Evolutionary conservation across 768 basidiomycete genomes (phyloP).

Genomic region (Phaeolepiota aurea): DNA sequence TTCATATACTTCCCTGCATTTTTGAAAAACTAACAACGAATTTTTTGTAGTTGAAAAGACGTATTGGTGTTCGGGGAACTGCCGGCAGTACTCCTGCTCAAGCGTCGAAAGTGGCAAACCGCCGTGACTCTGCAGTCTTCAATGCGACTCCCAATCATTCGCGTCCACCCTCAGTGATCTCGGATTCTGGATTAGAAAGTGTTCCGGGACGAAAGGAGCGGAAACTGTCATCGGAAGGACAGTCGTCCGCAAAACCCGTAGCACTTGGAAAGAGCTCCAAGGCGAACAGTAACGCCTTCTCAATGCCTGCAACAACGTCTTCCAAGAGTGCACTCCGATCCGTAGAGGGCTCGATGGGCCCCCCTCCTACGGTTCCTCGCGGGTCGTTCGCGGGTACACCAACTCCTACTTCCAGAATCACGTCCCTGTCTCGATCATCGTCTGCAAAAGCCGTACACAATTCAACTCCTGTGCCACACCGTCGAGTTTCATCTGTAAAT

Average conservation of each 20-base stretch:
- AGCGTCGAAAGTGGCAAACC: slow-evolving; percentile 28
- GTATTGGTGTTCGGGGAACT: slow-evolving; percentile 45
- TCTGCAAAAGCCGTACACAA: slow-evolving; percentile 21
- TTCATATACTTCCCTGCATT: no score
- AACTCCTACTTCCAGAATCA: slow-evolving; percentile 24
- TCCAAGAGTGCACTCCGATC: slow-evolving; percentile 9
- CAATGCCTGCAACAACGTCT: slow-evolving; percentile 14
- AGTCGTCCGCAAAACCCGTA: slow-evolving; percentile 20
- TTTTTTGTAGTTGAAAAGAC: slow-evolving; percentile 50
- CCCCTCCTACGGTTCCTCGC: slow-evolving; percentile 30
- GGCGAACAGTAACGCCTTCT: slow-evolving; percentile 23
- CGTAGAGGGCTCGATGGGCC: slow-evolving; percentile 41
- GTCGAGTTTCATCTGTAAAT: slow-evolving; percentile 23
- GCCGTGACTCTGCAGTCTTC: slow-evolving; percentile 53
- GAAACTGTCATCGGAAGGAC: slow-evolving; percentile 27
- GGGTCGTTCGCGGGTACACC: slow-evolving; percentile 27
- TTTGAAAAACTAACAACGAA: no score
- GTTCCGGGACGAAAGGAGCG: slow-evolving; percentile 23
- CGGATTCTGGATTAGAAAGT: slow-evolving; percentile 37
- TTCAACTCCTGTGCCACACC: slow-evolving; percentile 22
- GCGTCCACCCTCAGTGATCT: slow-evolving; percentile 50
- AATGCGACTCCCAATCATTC: slow-evolving; percentile 38
- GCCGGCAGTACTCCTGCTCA: slow-evolving; percentile 49
- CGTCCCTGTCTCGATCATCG: slow-evolving; percentile 27
- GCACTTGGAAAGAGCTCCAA: slow-evolving; percentile 47